Evolutionary conservation across 2,329 filamentous ascomycete genomes (phyloP).

Genomic region (Epichloe gansuensis): DNA sequence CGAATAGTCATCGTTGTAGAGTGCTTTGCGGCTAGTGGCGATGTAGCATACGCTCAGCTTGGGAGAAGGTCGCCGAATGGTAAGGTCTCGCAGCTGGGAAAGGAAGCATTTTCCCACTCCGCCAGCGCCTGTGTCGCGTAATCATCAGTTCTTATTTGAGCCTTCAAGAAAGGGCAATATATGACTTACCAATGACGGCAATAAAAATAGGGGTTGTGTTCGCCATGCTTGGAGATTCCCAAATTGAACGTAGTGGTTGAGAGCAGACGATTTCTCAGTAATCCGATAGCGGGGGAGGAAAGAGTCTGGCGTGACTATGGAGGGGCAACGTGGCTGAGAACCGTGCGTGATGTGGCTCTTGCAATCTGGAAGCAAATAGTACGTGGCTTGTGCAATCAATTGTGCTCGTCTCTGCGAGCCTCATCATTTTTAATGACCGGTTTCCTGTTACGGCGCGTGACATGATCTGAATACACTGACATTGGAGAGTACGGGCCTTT

Average conservation of each 20-base stretch:
- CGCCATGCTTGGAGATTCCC: slow-evolving; percentile 23
- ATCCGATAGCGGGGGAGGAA: slow-evolving; percentile 24
- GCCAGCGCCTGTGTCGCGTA: slow-evolving; percentile 55
- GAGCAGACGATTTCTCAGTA: slow-evolving; percentile 15
- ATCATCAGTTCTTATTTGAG: slow-evolving; percentile 7
- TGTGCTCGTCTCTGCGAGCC: neutral
- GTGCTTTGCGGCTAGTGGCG: slow-evolving; percentile 69
- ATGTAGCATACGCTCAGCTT: slow-evolving; percentile 73
- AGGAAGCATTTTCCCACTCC: slow-evolving; percentile 91
- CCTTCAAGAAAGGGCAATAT: too few relatives aligned
- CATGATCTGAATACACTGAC: neutral
- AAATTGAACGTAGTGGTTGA: slow-evolving; percentile 6
- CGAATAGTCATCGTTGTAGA: slow-evolving; percentile 63
- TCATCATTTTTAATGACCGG: neutral
- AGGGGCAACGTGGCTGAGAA: slow-evolving; percentile 6
- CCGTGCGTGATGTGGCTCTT: neutral
- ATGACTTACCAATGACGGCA: slow-evolving; percentile 36
- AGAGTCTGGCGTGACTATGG: neutral
- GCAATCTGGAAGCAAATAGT: neutral
- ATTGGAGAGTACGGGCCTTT: neutral
- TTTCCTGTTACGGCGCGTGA: neutral
- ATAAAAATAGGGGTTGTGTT: slow-evolving; percentile 35
- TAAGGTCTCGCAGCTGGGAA: slow-evolving; percentile 59
- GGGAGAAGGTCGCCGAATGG: slow-evolving; percentile 51
- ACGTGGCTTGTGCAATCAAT: neutral